Evolutionary conservation across 306 rosid species (phyloP).

Genomic region (Hippophae gyantsensis): DNA sequence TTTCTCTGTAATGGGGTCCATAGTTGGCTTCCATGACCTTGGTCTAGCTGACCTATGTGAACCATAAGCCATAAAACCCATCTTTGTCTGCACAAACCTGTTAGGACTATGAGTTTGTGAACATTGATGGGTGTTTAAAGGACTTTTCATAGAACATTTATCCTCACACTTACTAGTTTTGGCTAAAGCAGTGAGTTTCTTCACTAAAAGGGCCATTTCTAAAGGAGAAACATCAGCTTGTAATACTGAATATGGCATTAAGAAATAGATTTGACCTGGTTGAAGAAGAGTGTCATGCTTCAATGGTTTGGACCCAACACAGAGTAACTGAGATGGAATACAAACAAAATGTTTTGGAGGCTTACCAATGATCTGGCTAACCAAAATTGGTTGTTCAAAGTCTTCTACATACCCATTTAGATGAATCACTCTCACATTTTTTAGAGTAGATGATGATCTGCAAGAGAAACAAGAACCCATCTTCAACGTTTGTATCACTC

Average conservation of each 20-base stretch:
- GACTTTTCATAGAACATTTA: conserved; percentile 13
- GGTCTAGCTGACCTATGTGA: conserved; percentile 26
- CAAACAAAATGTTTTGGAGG: conserved; percentile 50
- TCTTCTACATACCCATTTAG: conserved; percentile 56
- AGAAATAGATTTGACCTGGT: conserved; percentile 56
- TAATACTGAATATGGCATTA: conserved; percentile 54
- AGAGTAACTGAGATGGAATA: conserved; percentile 56
- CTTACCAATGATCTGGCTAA: conserved; percentile 35
- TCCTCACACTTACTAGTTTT: conserved; percentile 15
- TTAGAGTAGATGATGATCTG: conserved; percentile 19
- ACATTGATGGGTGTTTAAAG: background rate
- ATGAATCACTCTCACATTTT: conserved; percentile 49
- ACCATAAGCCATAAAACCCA: conserved; percentile 3
- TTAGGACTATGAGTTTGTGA: conserved; percentile 29
- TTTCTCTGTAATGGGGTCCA: conserved; percentile 55
- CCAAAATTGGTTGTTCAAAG: conserved; percentile 46
- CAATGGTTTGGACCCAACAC: conserved; percentile 33
- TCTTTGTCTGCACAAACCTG: conserved; percentile 28
- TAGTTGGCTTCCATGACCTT: conserved; percentile 58
- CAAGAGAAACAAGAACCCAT: conserved; percentile 67
- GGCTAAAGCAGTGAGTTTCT: conserved; percentile 42
- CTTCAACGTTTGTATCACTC: background rate
- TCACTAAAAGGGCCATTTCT: conserved; percentile 47
- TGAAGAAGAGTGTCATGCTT: conserved; percentile 39
- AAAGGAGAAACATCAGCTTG: conserved; percentile 55